Evolutionary conservation across 2,329 filamentous ascomycete genomes (phyloP).

Genomic region (Pyrenophora tritici-repentis): DNA sequence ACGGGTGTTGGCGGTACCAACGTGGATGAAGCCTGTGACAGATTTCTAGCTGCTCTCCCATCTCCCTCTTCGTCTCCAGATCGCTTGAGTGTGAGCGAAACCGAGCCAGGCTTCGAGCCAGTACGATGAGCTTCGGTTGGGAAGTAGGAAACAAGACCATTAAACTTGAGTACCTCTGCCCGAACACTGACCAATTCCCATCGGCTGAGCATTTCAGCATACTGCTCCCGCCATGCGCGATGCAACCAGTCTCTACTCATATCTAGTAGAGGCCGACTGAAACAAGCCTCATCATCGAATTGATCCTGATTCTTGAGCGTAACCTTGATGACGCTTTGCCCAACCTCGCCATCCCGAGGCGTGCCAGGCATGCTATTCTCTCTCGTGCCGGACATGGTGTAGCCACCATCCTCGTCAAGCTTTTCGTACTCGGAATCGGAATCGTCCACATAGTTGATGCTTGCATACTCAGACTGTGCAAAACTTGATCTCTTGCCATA

Average conservation of each 20-base stretch:
- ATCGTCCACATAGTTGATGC: constrained; percentile 38
- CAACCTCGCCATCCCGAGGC: constrained; percentile 12
- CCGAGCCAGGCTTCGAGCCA: constrained; percentile 33
- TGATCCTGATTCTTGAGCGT: constrained; percentile 61
- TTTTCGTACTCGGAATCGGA: constrained; percentile 42
- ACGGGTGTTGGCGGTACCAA: constrained; percentile 29
- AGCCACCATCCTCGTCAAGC: constrained; percentile 17
- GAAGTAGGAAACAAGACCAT: constrained; percentile 49
- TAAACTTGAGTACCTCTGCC: constrained; percentile 64
- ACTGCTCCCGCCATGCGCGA: constrained; percentile 59
- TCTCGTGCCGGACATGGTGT: constrained; percentile 24
- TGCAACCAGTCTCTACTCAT: constrained; percentile 55
- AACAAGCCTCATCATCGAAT: constrained; percentile 59
- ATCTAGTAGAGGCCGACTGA: constrained; percentile 56
- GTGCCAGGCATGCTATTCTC: constrained; percentile 30
- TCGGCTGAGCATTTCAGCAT: constrained; percentile 63
- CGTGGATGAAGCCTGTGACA: constrained; percentile 33
- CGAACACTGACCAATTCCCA: constrained; percentile 62
- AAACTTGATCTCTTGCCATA: constrained; percentile 48
- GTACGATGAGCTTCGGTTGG: constrained; percentile 25
- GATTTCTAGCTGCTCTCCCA: constrained; percentile 13
- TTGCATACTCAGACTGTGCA: constrained; percentile 38
- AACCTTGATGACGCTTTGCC: constrained; percentile 49
- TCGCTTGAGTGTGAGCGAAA: constrained; percentile 33
- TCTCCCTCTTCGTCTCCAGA: constrained; percentile 17